Percentiles rank a stretch among this genome's conserved stretches.
These are phyloP conservation scores for Klebsormidium nitens DNA, from an alignment of 139 green algal species.

Conservation along the genomic window DNA sequence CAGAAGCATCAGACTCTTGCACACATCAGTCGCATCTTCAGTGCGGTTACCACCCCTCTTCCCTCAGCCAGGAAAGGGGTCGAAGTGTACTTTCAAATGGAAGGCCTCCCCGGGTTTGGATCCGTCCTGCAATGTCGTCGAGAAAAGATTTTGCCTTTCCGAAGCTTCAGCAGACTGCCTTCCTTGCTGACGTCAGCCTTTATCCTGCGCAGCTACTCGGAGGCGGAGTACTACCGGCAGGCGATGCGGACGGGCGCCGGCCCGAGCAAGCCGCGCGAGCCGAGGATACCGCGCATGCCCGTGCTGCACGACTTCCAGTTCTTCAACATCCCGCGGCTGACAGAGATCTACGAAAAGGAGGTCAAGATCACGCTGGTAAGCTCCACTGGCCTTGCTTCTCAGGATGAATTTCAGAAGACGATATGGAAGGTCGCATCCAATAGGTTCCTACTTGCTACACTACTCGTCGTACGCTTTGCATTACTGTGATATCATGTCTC, in stretches of 20 bases:
- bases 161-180: background rate
- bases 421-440: no score
- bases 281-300: slow-evolving; percentile 85
- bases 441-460: no score
- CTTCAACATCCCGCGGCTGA: slow-evolving; percentile 70
- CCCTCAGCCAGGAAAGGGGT: background rate
- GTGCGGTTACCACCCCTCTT: background rate
- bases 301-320: slow-evolving; percentile 94
- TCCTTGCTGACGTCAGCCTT: slow-evolving; percentile 35
- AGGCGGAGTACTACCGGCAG: slow-evolving; percentile 70
- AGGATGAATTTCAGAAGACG: no score
- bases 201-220: slow-evolving; percentile 68
- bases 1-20: no score
- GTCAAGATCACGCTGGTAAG: slow-evolving; percentile 35
- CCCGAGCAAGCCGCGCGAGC: slow-evolving; percentile 44
- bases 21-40: no score
- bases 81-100: slow-evolving; percentile 6
- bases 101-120: background rate
- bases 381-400: no score
- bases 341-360: slow-evolving; percentile 88
- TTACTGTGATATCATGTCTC: no score
- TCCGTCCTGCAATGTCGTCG: background rate
- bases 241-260: slow-evolving; percentile 27
- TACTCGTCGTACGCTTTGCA: no score
- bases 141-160: no score